A percentile compares a stretch with the other conserved stretches of the same genome.
These are phyloP conservation scores for Fonsecaea monophora DNA, from an alignment of 2,329 filamentous ascomycete species.

Conservation along the genomic window DNA sequence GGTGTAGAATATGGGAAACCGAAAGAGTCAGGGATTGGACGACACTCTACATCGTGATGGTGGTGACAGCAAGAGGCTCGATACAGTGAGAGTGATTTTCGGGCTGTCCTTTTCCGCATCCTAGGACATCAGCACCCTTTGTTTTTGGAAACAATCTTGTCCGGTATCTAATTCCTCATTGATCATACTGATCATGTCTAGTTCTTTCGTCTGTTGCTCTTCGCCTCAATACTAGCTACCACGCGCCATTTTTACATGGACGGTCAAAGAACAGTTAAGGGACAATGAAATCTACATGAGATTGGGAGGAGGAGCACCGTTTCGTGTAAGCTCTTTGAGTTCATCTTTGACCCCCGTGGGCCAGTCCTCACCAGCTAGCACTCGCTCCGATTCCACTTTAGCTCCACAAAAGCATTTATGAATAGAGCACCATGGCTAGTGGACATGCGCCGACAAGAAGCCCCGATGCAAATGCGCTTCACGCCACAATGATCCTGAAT, in stretches of 20 bases:
- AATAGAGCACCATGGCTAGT: no score
- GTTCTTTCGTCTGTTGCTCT: not conserved
- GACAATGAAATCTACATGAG: no score
- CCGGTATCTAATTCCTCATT: not conserved
- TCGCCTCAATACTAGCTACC: not conserved
- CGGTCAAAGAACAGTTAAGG: no score
- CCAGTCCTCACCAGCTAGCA: no score
- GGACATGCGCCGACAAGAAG: no score
- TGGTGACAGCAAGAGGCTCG: not conserved
- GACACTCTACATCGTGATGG: not conserved
- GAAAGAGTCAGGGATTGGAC: not conserved
- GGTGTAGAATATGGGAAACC: constrained; percentile 25
- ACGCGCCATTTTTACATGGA: not conserved
- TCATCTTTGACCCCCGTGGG: no score
- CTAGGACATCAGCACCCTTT: not conserved
- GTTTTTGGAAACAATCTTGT: not conserved
- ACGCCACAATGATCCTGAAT: no score
- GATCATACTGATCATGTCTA: not conserved
- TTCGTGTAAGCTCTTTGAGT: no score
- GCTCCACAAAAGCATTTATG: no score
- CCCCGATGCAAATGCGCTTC: no score
- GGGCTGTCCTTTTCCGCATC: not conserved
- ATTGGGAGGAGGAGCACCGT: no score
- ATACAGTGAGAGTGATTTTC: not conserved
- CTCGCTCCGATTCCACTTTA: no score